Base-by-base conservation (phyloP, 192 early-diverging fungal species). In the Umbelopsis isabellina region DNA sequence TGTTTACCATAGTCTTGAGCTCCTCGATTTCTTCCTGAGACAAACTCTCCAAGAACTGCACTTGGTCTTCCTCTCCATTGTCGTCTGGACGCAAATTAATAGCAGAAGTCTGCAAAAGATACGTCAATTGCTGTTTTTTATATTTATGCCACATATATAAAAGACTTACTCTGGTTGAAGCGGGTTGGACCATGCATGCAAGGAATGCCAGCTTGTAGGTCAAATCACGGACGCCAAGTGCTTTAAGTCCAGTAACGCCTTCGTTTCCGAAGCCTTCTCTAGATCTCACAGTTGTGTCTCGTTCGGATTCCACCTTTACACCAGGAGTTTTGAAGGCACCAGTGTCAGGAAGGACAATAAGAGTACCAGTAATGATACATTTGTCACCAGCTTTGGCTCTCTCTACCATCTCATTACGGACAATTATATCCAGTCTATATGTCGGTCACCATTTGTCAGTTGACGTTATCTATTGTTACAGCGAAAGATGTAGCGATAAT, bases 361-460 rank as follows among this genome's bases (percentile, higher is more conserved):
- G 82, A 27, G 90, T 87, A 45, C 97, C 97, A 12, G 93, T 94
- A 69, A 99, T 90, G 45, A 86, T 83, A 76, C 93, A 90, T 65
- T 90, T 91, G 77, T 99, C 96, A 72, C 97, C 97, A 64, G 97
- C 94, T 77, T 99, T 99, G 49, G 92, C 94, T 41, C 90, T 84
- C 70, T 99, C 97, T 2, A 98, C 97, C 66, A 93, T 82, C 68
- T 95, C 97, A 73, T 92, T 91, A 30, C 97, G 88, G 65, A 99
- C 79, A 78, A 99, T 94, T 0, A 98, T 92, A 73, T 99, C 97
- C 77, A 99, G 85, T 7, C 91, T 90, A 80, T 11, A 74, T 20
- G 30, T 35, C 13, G 9, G n/a, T 2, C 11, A 58, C 25, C 3
- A 48, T 41, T 4, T 41, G 37, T 41, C 37, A 41, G 37, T 41